Percentiles rank a stretch among this genome's conserved stretches.
phyloP scores from a whole-genome alignment of 805 yeast genomes.

The Nakazawaea holstii region DNA sequence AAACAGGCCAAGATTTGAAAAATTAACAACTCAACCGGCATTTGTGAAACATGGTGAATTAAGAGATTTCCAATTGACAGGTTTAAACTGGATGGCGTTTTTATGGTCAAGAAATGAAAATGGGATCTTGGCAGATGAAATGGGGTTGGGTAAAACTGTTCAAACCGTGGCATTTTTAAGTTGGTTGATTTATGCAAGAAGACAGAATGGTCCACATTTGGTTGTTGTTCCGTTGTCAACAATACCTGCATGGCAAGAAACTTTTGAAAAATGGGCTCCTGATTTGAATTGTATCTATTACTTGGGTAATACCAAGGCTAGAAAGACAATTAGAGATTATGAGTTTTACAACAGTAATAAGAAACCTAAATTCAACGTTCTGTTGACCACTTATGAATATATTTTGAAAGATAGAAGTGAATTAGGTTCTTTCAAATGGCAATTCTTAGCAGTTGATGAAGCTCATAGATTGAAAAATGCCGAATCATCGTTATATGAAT shows the following conservation, averaged over 20 bases:
- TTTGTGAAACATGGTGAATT: conserved; percentile 87
- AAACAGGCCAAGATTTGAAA: conserved; percentile 83
- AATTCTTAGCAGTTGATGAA: conserved; percentile 95
- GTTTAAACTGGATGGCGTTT: conserved; percentile 99
- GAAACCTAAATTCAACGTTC: conserved; percentile 85
- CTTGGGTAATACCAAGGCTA: conserved; percentile 85
- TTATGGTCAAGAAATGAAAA: conserved; percentile 97
- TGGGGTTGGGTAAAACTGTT: conserved; percentile 98
- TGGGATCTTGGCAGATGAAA: conserved; percentile 96
- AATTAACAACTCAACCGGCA: conserved; percentile 78
- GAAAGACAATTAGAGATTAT: conserved; percentile 74
- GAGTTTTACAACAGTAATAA: conserved; percentile 70
- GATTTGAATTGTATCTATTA: conserved; percentile 90
- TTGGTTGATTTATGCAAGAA: conserved; percentile 91
- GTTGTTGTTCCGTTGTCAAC: conserved; percentile 96
- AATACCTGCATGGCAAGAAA: conserved; percentile 98
- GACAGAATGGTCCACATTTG: conserved; percentile 96
- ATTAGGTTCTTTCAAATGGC: conserved; percentile 86
- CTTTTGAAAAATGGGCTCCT: conserved; percentile 97
- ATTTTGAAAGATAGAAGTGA: conserved; percentile 83
- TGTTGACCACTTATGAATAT: conserved; percentile 93
- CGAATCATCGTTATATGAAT: conserved; percentile 88
- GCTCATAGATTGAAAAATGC: conserved; percentile 96
- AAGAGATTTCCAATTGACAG: conserved; percentile 96
- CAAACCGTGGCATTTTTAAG: conserved; percentile 93